These are phyloP conservation scores for Aspergillus unguis DNA, from an alignment of 2,329 filamentous ascomycete genomes.

Conservation along the genomic window DNA sequence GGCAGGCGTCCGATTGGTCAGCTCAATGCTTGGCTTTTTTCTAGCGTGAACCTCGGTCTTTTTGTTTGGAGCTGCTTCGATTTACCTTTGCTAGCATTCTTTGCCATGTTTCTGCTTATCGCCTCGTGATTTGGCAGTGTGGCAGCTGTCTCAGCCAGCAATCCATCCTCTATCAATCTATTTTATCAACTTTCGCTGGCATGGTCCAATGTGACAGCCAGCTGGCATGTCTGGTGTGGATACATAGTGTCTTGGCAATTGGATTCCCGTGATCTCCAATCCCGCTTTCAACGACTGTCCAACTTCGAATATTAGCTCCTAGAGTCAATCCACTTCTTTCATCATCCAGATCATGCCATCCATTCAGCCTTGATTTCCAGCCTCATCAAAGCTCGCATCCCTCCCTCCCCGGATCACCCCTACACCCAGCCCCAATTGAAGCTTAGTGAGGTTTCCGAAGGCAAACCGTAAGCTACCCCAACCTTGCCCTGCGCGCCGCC, in stretches of 20 bases:
- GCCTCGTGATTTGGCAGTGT: not conserved
- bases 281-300: not conserved
- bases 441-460: not conserved
- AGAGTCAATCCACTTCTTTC: conserved; percentile 1
- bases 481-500: conserved; percentile 13
- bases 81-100: not conserved
- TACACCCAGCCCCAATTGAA: not conserved
- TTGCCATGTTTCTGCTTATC: not conserved
- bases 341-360: not conserved
- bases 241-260: conserved; percentile 6
- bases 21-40: conserved; percentile 20
- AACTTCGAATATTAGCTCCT: not conserved
- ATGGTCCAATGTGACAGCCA: not conserved
- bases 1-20: conserved; percentile 10
- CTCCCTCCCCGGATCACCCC: not conserved
- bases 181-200: not conserved
- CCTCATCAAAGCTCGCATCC: conserved; percentile 1
- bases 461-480: conserved; percentile 3
- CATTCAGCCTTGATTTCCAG: not conserved
- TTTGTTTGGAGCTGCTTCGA: not conserved
- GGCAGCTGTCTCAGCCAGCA: not conserved
- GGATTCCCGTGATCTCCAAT: conserved; percentile 3
- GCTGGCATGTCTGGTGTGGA: conserved; percentile 2
- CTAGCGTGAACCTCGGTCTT: conserved; percentile 17
- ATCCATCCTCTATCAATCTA: not conserved